These are phyloP conservation scores for Jamesozyma spencerorum DNA, from an alignment of 805 yeast genomes.

Conservation along the genomic window DNA sequence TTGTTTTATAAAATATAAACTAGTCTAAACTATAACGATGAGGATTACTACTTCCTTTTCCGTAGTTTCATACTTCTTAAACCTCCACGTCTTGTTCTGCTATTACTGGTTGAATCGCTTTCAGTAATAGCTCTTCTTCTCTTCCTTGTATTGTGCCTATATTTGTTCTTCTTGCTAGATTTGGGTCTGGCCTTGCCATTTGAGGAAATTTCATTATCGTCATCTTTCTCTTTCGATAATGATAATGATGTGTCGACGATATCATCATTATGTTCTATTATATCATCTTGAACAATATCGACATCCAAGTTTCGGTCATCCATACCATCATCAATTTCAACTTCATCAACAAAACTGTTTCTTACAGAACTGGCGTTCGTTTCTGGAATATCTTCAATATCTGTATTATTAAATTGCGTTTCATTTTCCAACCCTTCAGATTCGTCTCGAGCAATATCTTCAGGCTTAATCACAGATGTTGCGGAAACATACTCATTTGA, in stretches of 20 bases:
- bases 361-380: not conserved
- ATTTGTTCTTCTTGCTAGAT: not conserved
- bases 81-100: constrained; percentile 3
- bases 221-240: not conserved
- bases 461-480: no score
- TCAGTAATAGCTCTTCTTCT: constrained; percentile 8
- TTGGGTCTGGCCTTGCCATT: not conserved
- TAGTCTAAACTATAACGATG: no score
- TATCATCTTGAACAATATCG: not conserved
- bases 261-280: not conserved
- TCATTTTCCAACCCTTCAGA: no score
- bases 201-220: not conserved
- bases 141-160: constrained; percentile 3
- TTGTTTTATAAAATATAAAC: no score
- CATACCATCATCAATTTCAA: not conserved
- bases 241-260: not conserved
- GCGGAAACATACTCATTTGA: no score
- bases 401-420: not conserved
- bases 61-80: not conserved
- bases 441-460: no score
- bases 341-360: not conserved
- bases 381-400: not conserved
- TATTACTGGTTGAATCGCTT: not conserved
- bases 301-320: not conserved
- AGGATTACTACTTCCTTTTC: constrained; percentile 1